A percentile compares a stretch with the other conserved stretches of the same genome.
These are phyloP conservation scores for Ampelomyces quisqualis DNA, from an alignment of 2,329 filamentous ascomycete genomes.

Conservation along the genomic window DNA sequence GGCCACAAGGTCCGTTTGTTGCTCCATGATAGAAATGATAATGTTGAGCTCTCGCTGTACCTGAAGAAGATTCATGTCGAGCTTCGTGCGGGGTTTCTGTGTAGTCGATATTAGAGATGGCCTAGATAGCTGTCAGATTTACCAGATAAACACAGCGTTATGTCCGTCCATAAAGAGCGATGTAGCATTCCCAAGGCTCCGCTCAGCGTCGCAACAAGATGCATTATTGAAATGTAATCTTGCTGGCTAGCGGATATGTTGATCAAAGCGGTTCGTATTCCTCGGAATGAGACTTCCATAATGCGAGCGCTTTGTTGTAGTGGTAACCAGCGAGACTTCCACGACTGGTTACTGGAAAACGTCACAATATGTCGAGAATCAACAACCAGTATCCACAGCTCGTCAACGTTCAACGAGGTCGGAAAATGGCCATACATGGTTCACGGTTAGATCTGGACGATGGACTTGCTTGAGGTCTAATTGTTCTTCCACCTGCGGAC, in stretches of 20 bases:
- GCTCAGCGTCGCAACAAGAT: slow-evolving; percentile 43
- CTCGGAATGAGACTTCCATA: slow-evolving; percentile 46
- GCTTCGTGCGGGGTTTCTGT: slow-evolving; percentile 47
- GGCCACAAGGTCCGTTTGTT: slow-evolving; percentile 44
- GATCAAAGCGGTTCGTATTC: slow-evolving; percentile 44
- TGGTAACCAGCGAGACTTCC: slow-evolving; percentile 48
- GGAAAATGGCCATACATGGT: slow-evolving; percentile 49
- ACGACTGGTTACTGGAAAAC: slow-evolving; percentile 48
- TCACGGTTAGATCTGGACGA: no score
- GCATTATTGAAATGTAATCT: slow-evolving; percentile 44
- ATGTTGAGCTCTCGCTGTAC: slow-evolving; percentile 50
- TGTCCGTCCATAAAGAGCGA: slow-evolving; percentile 47
- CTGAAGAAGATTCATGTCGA: slow-evolving; percentile 49
- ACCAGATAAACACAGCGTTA: slow-evolving; percentile 45
- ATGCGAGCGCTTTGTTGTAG: slow-evolving; percentile 46
- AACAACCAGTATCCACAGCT: slow-evolving; percentile 47
- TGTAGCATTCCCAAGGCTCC: slow-evolving; percentile 49
- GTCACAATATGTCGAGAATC: slow-evolving; percentile 47
- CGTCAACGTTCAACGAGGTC: slow-evolving; percentile 46
- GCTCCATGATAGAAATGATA: slow-evolving; percentile 47
- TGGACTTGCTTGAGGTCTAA: no score
- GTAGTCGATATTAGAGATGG: slow-evolving; percentile 48
- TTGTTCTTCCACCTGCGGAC: slow-evolving; percentile 47
- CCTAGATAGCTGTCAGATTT: slow-evolving; percentile 47
- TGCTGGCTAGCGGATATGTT: slow-evolving; percentile 30